Base-by-base conservation (phyloP, 164 flowering plant genomes). In the Platanus orientalis region DNA sequence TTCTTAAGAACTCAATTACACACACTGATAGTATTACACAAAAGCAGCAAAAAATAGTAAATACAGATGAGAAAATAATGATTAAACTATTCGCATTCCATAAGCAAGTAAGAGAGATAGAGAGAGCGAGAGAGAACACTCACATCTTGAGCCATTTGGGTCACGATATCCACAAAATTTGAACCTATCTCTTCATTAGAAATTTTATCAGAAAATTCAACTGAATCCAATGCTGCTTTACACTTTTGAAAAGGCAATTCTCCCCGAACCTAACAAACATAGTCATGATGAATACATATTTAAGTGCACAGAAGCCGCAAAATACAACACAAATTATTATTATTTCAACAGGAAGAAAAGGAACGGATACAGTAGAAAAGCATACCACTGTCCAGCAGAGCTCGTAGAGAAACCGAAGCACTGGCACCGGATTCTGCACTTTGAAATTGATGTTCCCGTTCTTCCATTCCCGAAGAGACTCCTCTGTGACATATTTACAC, bases 121-220 rank as follows among this genome's bases (percentile, higher is more conserved):
- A 16, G 48, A 20, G 1, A 13, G 7, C 7, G 42, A 19, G 27
- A 63, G 6, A 54, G 21, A 57, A 5, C 49, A 70, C 93, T 83
- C 73, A 93, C 98, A 70, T 93, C 98, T 69, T 75, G 90, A 65
- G 97, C 94, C 89, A 93, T 84, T 75, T 89, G 98, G 30, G 96
- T 71, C 17, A 90, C 79, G 51, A 89, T 72, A 80, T 93, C 98
- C 0, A 96, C 96, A 10, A 93, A 84, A 77, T 67, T 54, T 12
- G 97, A 93, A 29, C 81, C 82, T 63, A 84, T 24, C 58, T 83
- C 94, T 58, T 75, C 84, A 2, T 64, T 74, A 0, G 87, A 72
- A 9, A 50, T 71, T 36, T 69, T 74, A 14, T 87, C 96, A 42
- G 65, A 53, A 71, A 88, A 90, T 60, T 80, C 86, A 47, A 87